These are phyloP conservation scores for Casuarina cunninghamiana DNA, from an alignment of 306 rosid species.

Conservation along the genomic window DNA sequence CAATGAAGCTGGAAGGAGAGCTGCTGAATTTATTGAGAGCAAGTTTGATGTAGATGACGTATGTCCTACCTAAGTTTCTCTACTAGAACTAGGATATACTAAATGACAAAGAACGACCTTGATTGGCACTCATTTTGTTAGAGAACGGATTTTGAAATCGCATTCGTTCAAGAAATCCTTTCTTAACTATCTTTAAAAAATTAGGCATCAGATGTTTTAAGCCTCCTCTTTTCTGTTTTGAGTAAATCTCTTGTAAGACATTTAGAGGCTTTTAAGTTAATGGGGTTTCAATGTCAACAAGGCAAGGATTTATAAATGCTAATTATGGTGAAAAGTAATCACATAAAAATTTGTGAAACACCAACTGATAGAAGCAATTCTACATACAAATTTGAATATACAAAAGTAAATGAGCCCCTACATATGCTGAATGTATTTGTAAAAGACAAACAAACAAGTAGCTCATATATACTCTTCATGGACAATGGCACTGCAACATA, in stretches of 20 bases:
- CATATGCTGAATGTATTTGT: not conserved
- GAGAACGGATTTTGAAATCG: too few relatives aligned
- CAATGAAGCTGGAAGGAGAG: slow-evolving; percentile 94
- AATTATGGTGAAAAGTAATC: too few relatives aligned
- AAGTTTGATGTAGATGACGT: slow-evolving; percentile 56
- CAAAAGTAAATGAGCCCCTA: not conserved
- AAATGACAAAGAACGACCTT: not conserved
- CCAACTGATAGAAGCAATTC: not conserved
- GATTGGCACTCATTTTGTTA: not conserved
- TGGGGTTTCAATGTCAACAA: too few relatives aligned
- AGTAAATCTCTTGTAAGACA: too few relatives aligned
- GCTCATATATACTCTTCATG: not conserved
- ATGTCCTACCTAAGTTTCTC: slow-evolving; percentile 26
- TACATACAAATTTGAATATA: not conserved
- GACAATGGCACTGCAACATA: not conserved
- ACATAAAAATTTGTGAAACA: not conserved
- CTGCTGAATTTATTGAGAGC: slow-evolving; percentile 62
- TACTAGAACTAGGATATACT: not conserved
- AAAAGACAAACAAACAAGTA: not conserved
- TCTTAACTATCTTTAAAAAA: not conserved
- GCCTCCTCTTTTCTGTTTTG: not conserved
- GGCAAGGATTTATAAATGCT: too few relatives aligned
- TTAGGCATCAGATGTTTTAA: not conserved
- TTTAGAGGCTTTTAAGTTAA: too few relatives aligned
- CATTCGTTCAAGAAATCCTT: not conserved